Evolutionary conservation across 352 stramenopile species (phyloP).

Genomic region (Globisporangium cylindrosporum): DNA sequence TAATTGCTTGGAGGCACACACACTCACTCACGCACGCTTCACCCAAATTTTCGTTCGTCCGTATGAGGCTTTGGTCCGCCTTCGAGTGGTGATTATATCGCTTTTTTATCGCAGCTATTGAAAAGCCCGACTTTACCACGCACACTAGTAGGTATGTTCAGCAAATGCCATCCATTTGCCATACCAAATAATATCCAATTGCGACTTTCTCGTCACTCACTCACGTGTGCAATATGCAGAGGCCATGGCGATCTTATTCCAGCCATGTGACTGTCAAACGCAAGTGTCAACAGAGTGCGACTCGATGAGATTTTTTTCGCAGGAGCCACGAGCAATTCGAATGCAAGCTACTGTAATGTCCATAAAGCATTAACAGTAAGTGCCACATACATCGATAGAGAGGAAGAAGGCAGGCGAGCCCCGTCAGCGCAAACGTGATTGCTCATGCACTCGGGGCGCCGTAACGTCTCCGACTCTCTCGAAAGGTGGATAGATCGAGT

Average conservation of each 20-base stretch:
- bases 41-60: neutral
- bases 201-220: neutral
- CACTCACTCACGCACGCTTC: neutral
- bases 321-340: neutral
- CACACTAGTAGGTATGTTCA: no score
- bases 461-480: neutral
- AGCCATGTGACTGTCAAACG: conserved; percentile 2
- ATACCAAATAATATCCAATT: no score
- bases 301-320: neutral
- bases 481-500: neutral
- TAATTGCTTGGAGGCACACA: neutral
- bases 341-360: neutral
- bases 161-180: no score
- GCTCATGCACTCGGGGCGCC: neutral
- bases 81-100: neutral
- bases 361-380: no score
- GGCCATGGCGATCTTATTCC: neutral
- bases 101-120: neutral
- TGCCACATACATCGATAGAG: neutral
- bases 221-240: neutral
- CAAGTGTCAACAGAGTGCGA: conserved; percentile 5
- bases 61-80: neutral
- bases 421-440: neutral
- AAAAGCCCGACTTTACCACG: neutral
- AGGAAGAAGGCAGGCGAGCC: neutral